Base-by-base conservation (phyloP, 495 filamentous ascomycete species). In the Penicillium herquei region DNA sequence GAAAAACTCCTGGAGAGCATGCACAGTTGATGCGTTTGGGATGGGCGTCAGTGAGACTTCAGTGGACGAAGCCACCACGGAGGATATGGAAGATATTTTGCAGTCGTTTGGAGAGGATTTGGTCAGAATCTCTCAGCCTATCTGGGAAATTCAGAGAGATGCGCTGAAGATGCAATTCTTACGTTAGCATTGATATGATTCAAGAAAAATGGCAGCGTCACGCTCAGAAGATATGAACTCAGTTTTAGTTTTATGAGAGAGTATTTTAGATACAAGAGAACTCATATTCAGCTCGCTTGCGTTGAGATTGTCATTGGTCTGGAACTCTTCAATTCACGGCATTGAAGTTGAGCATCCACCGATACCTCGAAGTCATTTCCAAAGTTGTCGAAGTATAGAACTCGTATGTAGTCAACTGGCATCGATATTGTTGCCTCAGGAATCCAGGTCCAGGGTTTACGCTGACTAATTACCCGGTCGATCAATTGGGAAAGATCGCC, bases 401-500 rank as follows among this genome's bases (percentile, higher is more conserved):
- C 21, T 1, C 1, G 21, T 26, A 26, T 26, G 1, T 4, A 26
- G 21, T 26, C 21, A 26, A 26, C 21, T 26, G 21, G 21, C 4
- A 1, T 26, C 1, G 1, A 26, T 26, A 26, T 26, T 26, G 21
- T 26, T 4, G 21, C 21, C 21, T 26, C 4, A 26, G 21, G 21
- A 1, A 26, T 4, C 21, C 1, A 37, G 2, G 34, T 13, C 39
- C 2, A 6, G 11, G 26, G 43, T 46, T 32, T 41, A 41, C 7
- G 26, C 10, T 46, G 43, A 46, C 43, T 46, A 39, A 47, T 37
- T 52, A 21, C 47, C 39, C 50, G 50, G 56, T 44, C 50, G 56
- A 58, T 58, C 50, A 11, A 49, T 49, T 58, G 47, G 49, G 42
- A 35, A 49, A 58, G 35, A 53, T 43, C 52, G 37, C 52, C 47